Evolutionary conservation across 148 eudicot species (phyloP).

Genomic region (Rhododendron griersonianum): DNA sequence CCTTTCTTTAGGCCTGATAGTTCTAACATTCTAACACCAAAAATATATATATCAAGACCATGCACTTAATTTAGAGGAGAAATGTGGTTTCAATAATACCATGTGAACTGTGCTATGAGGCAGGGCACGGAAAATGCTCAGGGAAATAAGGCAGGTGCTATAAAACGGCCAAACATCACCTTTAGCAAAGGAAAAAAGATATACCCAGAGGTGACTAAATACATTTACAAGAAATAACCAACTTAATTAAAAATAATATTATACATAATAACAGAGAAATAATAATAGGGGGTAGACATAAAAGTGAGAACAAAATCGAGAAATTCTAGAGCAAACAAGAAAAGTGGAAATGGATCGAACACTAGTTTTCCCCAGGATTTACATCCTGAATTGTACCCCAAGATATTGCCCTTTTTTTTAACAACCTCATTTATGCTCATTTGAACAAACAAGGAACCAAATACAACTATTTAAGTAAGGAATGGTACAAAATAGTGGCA

Average conservation of each 20-base stretch:
- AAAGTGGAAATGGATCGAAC: background rate
- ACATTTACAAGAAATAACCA: background rate
- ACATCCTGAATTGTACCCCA: background rate
- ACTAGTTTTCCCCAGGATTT: background rate
- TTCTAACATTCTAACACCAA: background rate
- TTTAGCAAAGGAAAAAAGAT: background rate
- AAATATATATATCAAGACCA: background rate
- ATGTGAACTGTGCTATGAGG: background rate
- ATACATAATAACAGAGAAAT: background rate
- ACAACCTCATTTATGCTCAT: background rate
- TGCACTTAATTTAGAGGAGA: background rate
- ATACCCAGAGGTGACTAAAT: background rate
- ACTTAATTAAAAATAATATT: background rate
- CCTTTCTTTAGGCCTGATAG: background rate
- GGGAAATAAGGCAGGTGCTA: background rate
- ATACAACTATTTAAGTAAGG: no score
- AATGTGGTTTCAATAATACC: background rate
- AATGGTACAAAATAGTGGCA: no score
- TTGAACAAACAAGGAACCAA: background rate
- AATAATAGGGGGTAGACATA: background rate
- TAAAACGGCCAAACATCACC: background rate
- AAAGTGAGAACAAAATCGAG: background rate
- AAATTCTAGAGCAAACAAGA: background rate
- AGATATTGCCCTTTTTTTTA: background rate
- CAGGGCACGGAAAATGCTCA: background rate